These are phyloP conservation scores for Saccharomyces kudriavzevii DNA, from an alignment of 805 yeast species.

Conservation along the genomic window DNA sequence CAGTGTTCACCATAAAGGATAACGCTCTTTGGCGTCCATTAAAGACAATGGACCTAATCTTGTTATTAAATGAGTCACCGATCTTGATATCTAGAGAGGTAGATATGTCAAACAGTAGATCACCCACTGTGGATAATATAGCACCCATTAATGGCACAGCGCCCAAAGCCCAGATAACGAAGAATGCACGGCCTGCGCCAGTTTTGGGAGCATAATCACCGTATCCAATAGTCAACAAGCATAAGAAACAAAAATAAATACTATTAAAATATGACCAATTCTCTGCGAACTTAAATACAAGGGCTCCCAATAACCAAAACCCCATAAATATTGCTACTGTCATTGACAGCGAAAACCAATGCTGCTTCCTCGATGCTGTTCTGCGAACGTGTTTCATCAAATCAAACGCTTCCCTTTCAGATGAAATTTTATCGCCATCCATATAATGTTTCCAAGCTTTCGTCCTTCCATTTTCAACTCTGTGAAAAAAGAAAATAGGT, in stretches of 20 bases:
- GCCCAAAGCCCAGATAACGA: slow-evolving; percentile 69
- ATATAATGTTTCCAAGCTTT: slow-evolving; percentile 15
- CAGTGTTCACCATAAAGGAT: slow-evolving; percentile 4
- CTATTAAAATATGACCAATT: slow-evolving; percentile 64
- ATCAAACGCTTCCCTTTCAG: slow-evolving; percentile 44
- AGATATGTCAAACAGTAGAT: slow-evolving; percentile 28
- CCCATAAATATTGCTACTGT: slow-evolving; percentile 40
- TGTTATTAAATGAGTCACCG: slow-evolving; percentile 9
- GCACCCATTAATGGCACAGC: slow-evolving; percentile 88
- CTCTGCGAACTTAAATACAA: slow-evolving; percentile 52
- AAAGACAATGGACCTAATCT: slow-evolving; percentile 8
- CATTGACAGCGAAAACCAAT: slow-evolving; percentile 31
- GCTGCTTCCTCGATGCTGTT: slow-evolving; percentile 35
- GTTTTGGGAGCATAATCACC: slow-evolving; percentile 64
- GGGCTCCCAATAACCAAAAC: slow-evolving; percentile 71
- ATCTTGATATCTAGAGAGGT: slow-evolving; percentile 15
- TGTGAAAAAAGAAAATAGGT: slow-evolving; percentile 60
- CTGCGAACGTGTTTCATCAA: slow-evolving; percentile 46
- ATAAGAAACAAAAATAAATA: slow-evolving; percentile 68
- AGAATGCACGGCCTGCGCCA: slow-evolving; percentile 62
- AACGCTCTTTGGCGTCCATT: neutral
- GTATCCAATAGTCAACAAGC: slow-evolving; percentile 77
- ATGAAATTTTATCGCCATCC: slow-evolving; percentile 18
- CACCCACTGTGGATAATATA: slow-evolving; percentile 65
- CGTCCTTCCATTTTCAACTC: slow-evolving; percentile 45